Base-by-base conservation (phyloP, 2,329 filamentous ascomycete genomes). In the Lachnellula willkommii region DNA sequence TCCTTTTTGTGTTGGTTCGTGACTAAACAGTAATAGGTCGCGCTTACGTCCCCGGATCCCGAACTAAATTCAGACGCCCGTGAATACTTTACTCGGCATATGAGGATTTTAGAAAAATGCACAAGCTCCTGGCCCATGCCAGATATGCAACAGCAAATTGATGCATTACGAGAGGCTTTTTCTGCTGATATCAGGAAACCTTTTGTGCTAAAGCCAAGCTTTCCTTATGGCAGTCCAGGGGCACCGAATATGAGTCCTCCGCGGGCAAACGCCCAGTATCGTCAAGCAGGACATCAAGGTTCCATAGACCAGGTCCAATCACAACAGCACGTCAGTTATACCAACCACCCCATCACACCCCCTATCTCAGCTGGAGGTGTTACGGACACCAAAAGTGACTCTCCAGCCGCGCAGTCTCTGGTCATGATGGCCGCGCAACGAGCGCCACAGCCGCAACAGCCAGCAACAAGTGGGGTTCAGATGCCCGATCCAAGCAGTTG, bases 41-140 rank as follows among this genome's bases (percentile, higher is more conserved):
- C 92, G 4, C 87, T 96, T 59, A 95, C 92, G 14, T 96, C 91
- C 17, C 93, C 94, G 17, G 92, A 97, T 69, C 89, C 90, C 1
- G 89, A 94, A 40, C 81, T 96, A 55, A 92, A 94, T 68, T 77
- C 79, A 0, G 90, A 96, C 70, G 90, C 93, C 5, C 82, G 89
- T 35, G 88, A 93, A 59, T 97, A 88, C 69, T 97, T 97, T 67
- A 88, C 90, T 2, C 82, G 93, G 48, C 92, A 96, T 66, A 96
- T 97, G 93, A 85, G 92, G 54, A 87, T 97, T 39, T 77, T 97
- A 56, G 93, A 97, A 71, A 86, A 84, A 62, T 94, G 91, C 64
- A 89, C 90, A 68, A 79, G 81, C 8, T 84, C 85, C 4, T 95
- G 90, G 88, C 88, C 90, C 2, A 90, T 95, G 81, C 87, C 89